A percentile compares a stretch with the other conserved stretches of the same genome.
Conservation (phyloP, 1,284 basidiomycete genomes). For the Neolentinus lepideus region DNA sequence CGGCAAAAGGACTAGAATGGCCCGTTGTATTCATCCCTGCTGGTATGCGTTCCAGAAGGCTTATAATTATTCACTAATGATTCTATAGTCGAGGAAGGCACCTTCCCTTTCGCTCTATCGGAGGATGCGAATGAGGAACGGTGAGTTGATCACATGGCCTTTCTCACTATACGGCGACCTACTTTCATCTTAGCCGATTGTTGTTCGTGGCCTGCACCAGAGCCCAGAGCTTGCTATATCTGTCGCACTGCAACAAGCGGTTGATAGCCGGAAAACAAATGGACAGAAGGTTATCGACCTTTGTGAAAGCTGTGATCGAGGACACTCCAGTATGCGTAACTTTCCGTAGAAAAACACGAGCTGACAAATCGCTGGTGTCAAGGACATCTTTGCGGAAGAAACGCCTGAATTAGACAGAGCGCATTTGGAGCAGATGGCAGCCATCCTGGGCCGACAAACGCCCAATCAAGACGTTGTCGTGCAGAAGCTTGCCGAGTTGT, state of each 20-base stretch:
- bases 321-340: slow-evolving; percentile 27
- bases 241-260: slow-evolving; percentile 43
- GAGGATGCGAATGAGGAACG: slow-evolving; percentile 82
- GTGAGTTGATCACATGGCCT: slow-evolving; percentile 25
- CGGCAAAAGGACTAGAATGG: slow-evolving; percentile 92
- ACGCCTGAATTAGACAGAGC: slow-evolving; percentile 7
- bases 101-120: slow-evolving; percentile 73
- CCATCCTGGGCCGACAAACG: slow-evolving; percentile 29
- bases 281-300: slow-evolving; percentile 36
- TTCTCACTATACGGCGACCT: slow-evolving; percentile 1
- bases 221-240: slow-evolving; percentile 71
- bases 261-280: slow-evolving; percentile 44
- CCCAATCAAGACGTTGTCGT: slow-evolving; percentile 35
- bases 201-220: slow-evolving; percentile 91
- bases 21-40: slow-evolving; percentile 79
- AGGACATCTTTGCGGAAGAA: slow-evolving; percentile 10
- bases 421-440: slow-evolving; percentile 13
- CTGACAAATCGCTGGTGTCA: slow-evolving; percentile 4
- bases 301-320: slow-evolving; percentile 32
- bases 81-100: slow-evolving; percentile 62
- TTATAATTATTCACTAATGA: background rate
- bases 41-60: slow-evolving; percentile 27
- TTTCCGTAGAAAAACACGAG: slow-evolving; percentile 1
- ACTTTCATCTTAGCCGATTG: slow-evolving; percentile 44
- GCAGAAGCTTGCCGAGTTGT: slow-evolving; percentile 40